These are phyloP conservation scores for Ophiostoma sp. DNA, from an alignment of 2,329 filamentous ascomycete species.

Conservation along the genomic window DNA sequence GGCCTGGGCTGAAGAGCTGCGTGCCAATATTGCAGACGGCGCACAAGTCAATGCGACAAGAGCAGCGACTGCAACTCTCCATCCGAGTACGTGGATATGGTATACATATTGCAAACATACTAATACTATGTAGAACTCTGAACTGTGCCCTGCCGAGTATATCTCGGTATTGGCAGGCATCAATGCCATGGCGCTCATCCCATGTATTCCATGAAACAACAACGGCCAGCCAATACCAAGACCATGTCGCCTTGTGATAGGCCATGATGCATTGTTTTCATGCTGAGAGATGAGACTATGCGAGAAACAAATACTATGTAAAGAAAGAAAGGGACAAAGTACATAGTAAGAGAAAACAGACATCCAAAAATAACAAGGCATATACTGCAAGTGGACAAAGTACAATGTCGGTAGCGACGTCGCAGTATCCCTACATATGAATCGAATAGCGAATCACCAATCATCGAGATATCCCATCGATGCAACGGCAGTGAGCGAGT, in stretches of 20 bases:
- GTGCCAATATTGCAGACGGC: not conserved
- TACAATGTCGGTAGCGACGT: not conserved
- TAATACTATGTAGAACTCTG: too few relatives aligned
- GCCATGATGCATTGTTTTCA: not conserved
- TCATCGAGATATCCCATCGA: not conserved
- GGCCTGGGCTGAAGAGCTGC: too few relatives aligned
- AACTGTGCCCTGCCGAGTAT: too few relatives aligned
- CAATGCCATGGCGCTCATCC: too few relatives aligned
- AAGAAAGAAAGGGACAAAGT: not conserved
- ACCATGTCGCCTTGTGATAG: too few relatives aligned
- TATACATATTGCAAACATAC: not conserved
- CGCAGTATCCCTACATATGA: not conserved
- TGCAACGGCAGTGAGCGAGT: not conserved
- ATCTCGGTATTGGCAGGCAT: too few relatives aligned
- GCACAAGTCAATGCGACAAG: not conserved
- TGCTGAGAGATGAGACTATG: not conserved
- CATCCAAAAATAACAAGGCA: not conserved
- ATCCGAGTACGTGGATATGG: not conserved
- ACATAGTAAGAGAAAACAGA: not conserved
- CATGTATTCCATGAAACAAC: too few relatives aligned
- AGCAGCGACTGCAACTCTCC: not conserved
- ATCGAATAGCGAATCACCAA: not conserved
- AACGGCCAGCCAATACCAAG: too few relatives aligned
- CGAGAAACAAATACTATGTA: not conserved
- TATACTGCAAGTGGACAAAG: not conserved